A percentile compares a stretch with the other conserved stretches of the same genome.
Conservation (phyloP, 257 asterid species). For the Paulownia fortunei region DNA sequence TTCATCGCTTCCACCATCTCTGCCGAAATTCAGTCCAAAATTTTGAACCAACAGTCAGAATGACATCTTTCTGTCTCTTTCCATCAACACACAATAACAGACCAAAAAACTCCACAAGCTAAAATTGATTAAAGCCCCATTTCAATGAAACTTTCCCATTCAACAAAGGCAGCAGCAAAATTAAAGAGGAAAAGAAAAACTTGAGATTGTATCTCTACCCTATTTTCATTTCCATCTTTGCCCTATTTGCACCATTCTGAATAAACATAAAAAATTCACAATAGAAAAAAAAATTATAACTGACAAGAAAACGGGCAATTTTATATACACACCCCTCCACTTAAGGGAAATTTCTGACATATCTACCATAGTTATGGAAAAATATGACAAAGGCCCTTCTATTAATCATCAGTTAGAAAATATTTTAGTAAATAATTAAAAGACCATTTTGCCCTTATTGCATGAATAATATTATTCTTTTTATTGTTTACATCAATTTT, state of each 20-base stretch:
- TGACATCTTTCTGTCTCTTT: neutral
- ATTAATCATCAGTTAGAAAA: no score
- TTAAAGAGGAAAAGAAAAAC: neutral
- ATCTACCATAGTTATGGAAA: no score
- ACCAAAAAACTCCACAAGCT: neutral
- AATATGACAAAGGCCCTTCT: no score
- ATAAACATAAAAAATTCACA: neutral
- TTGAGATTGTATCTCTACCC: neutral
- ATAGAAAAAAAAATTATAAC: neutral
- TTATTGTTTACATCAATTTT: no score
- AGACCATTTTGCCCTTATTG: no score
- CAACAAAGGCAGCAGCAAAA: neutral
- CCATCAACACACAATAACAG: no score
- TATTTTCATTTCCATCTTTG: neutral
- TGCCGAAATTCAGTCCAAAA: slow-evolving; percentile 36
- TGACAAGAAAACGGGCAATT: no score
- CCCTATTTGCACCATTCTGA: neutral
- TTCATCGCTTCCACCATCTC: slow-evolving; percentile 94
- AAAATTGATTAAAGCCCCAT: neutral
- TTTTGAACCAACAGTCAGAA: neutral
- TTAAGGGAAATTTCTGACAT: slow-evolving; percentile 1
- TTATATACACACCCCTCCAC: neutral
- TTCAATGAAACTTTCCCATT: neutral
- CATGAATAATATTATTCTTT: no score
- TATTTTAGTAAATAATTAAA: no score